Base-by-base conservation (phyloP, 2,329 filamentous ascomycete species). In the Fusarium sp. region DNA sequence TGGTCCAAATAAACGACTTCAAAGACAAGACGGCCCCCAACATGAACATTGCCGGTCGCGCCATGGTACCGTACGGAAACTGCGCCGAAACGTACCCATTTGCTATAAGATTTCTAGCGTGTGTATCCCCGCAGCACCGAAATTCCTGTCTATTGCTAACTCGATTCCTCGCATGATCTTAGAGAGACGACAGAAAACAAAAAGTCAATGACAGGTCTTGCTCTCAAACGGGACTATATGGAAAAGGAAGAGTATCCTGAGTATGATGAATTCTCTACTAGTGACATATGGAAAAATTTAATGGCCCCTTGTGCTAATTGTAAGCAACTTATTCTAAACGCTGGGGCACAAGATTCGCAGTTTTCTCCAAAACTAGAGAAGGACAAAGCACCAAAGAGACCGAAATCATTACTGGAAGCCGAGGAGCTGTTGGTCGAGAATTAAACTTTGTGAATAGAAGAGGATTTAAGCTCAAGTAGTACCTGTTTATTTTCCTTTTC, bases 81-180 rank as follows among this genome's bases (percentile, higher is more conserved):
- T 55, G 52, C n/a, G 52, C n/a, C n/a, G 52, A 55, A n/a, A 55
- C 52, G 8, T 55, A 55, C 6, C 41, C 31, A 16, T 39, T 55
- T 3, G 24, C 20, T 8, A 26, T 38, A 20, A 20, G 20, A 50
- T 50, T 50, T 23, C 9, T 28, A 15, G 18, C 6, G 47, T 50
- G 21, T 39, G 47, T 39, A 28, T 29, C 16, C 23, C 12, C 21
- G 10, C 35, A 38, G 33, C 23, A n/a, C 16, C 9, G 47, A 39
- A 16, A 38, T 20, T 26, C 9, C 2, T 50, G 4, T 39, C 23
- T 15, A 28, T 50, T 39, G 18, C 23, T 39, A 39, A 50, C 21
- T 29, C 23, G 16, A 38, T 39, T 11, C 23, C 13, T 12, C 21
- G 38, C 8, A 7, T 41, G 12, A 15, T 23, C 20, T 15, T 23